Conservation (phyloP, 495 filamentous ascomycete species). For the Aspergillus nanangensis region DNA sequence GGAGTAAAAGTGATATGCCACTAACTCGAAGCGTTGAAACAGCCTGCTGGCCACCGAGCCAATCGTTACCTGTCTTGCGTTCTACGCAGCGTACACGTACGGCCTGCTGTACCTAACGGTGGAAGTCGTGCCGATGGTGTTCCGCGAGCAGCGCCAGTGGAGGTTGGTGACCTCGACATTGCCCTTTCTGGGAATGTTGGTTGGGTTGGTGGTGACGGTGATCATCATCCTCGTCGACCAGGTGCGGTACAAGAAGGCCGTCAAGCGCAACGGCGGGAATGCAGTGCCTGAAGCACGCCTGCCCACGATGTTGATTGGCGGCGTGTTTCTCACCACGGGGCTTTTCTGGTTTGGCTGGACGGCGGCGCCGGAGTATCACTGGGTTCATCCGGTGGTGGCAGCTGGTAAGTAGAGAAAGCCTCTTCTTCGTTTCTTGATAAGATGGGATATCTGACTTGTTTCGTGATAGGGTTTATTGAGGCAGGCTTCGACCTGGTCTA, state of each 20-base stretch:
- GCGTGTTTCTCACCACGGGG: constrained; percentile 40
- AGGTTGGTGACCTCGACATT: constrained; percentile 16
- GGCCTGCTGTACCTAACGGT: constrained; percentile 30
- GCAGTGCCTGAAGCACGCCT: constrained; percentile 29
- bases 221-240: constrained; percentile 22
- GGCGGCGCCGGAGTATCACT: constrained; percentile 19
- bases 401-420: constrained; percentile 10
- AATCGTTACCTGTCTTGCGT: constrained; percentile 31
- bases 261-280: constrained; percentile 12
- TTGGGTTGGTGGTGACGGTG: constrained; percentile 22
- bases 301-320: constrained; percentile 46
- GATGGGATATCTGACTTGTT: not conserved
- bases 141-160: constrained; percentile 23
- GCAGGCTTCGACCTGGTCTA: constrained; percentile 34
- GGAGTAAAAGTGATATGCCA: not conserved
- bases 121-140: constrained; percentile 30
- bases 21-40: not conserved
- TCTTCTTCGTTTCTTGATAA: not conserved
- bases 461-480: constrained; percentile 9
- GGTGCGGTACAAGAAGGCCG: constrained; percentile 19
- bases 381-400: constrained; percentile 18
- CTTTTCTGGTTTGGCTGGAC: constrained; percentile 45
- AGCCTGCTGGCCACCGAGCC: constrained; percentile 37
- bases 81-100: constrained; percentile 36
- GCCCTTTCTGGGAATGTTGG: constrained; percentile 25